Conservation (phyloP, 2,329 filamentous ascomycete species). For the Monilinia polystroma region DNA sequence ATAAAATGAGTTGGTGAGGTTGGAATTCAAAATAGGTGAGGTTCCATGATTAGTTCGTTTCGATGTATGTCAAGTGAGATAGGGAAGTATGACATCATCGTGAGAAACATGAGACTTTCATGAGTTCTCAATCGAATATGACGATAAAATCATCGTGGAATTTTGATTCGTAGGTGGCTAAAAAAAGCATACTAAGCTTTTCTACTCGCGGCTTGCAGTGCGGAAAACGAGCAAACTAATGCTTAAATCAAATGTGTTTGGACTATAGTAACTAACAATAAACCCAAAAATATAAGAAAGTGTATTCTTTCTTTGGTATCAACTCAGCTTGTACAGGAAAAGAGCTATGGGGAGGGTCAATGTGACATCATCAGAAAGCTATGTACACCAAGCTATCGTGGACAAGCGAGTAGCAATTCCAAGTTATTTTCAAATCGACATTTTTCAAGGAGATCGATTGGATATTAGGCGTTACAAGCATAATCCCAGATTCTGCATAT, state of each 20-base stretch:
- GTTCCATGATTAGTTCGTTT: no score
- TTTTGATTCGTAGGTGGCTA: neutral
- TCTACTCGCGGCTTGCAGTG: neutral
- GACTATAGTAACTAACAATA: no score
- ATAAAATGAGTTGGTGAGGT: no score
- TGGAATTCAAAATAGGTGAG: neutral
- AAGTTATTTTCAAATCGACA: neutral
- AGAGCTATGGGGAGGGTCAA: neutral
- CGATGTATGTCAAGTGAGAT: neutral
- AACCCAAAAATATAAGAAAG: neutral
- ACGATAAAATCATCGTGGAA: neutral
- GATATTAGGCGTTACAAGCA: neutral
- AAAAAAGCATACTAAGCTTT: neutral
- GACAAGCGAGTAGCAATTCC: neutral
- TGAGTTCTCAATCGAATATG: neutral
- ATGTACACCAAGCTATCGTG: neutral
- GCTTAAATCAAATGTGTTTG: neutral
- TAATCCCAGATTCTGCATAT: neutral
- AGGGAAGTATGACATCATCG: neutral
- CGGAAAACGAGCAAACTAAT: neutral
- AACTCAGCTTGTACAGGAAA: neutral
- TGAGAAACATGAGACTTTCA: neutral
- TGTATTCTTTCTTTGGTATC: neutral
- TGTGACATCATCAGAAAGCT: neutral
- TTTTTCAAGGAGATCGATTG: neutral